These are phyloP conservation scores for Starmerella lactis-condensi DNA, from an alignment of 805 yeast genomes.

Conservation along the genomic window DNA sequence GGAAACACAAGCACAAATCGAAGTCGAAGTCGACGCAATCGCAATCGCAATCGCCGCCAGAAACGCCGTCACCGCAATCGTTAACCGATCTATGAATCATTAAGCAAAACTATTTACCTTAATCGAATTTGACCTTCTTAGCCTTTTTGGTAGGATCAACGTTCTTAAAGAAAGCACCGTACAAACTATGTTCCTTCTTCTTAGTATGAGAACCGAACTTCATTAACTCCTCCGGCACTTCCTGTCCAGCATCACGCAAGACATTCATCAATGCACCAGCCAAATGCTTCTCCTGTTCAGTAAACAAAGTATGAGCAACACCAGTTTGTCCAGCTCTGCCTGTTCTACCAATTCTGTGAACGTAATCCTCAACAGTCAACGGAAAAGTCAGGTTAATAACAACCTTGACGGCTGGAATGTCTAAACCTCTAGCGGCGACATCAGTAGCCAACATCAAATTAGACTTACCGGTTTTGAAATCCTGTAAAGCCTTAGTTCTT, in stretches of 20 bases:
- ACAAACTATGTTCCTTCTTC: conserved; percentile 93
- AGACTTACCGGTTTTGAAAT: conserved; percentile 64
- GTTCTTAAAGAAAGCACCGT: conserved; percentile 92
- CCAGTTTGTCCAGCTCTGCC: conserved; percentile 96
- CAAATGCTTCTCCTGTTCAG: conserved; percentile 90
- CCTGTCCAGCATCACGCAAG: conserved; percentile 81
- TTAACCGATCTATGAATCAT: too few species aligned
- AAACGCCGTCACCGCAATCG: too few species aligned
- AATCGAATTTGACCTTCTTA: conserved; percentile 75
- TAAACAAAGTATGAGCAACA: conserved; percentile 83
- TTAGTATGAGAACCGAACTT: conserved; percentile 96
- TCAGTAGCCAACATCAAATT: conserved; percentile 83
- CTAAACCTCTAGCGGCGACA: conserved; percentile 95
- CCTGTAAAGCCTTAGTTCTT: conserved; percentile 69
- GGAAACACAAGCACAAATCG: conserved; percentile 14
- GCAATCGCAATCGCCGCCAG: too few species aligned
- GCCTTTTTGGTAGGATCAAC: conserved; percentile 67
- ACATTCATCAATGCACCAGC: conserved; percentile 89
- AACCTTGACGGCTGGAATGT: conserved; percentile 90
- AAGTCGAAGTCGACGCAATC: conserved; percentile 1
- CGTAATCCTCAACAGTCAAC: conserved; percentile 87
- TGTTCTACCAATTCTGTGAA: conserved; percentile 93
- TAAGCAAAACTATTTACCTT: conserved; percentile 9
- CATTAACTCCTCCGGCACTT: conserved; percentile 83
- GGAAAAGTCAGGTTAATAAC: conserved; percentile 94